Conservation (phyloP, 345 rosid species). For the Corchorus capsularis region DNA sequence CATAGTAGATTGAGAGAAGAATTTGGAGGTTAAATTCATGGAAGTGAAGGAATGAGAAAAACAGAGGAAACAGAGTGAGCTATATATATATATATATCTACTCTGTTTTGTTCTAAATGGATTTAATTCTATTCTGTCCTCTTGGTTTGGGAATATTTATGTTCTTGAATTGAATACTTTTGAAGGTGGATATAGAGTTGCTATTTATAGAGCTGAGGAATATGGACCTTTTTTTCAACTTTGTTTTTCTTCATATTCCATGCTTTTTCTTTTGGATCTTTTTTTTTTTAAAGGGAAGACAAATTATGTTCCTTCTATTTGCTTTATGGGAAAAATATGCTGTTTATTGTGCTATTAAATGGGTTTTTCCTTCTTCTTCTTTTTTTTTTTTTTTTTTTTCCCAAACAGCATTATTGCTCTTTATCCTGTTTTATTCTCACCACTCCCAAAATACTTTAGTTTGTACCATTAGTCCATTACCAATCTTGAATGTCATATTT, state of each 20-base stretch:
- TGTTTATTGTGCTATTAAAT: neutral
- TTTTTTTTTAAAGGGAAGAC: neutral
- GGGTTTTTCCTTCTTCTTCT: neutral
- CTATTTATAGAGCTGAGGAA: slow-evolving; percentile 45
- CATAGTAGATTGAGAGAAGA: slow-evolving; percentile 15
- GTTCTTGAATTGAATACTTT: slow-evolving; percentile 18
- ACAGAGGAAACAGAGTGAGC: slow-evolving; percentile 34
- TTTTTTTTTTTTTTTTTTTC: no score
- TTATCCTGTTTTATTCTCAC: neutral
- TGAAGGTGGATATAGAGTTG: slow-evolving; percentile 16
- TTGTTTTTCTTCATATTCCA: neutral
- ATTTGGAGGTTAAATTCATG: slow-evolving; percentile 22
- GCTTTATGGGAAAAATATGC: slow-evolving; percentile 14
- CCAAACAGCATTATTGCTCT: no score
- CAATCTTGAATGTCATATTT: neutral
- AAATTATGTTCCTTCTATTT: slow-evolving; percentile 25
- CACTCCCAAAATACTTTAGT: neutral
- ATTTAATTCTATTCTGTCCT: neutral
- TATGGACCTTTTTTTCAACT: neutral
- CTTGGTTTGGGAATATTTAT: slow-evolving; percentile 7
- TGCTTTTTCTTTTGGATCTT: neutral
- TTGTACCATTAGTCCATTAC: neutral
- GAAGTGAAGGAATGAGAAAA: neutral
- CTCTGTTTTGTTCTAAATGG: slow-evolving; percentile 24
- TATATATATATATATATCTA: no score